Evolutionary conservation across 108 stramenopile species (phyloP).

Genomic region (Skeletonema menzelii): DNA sequence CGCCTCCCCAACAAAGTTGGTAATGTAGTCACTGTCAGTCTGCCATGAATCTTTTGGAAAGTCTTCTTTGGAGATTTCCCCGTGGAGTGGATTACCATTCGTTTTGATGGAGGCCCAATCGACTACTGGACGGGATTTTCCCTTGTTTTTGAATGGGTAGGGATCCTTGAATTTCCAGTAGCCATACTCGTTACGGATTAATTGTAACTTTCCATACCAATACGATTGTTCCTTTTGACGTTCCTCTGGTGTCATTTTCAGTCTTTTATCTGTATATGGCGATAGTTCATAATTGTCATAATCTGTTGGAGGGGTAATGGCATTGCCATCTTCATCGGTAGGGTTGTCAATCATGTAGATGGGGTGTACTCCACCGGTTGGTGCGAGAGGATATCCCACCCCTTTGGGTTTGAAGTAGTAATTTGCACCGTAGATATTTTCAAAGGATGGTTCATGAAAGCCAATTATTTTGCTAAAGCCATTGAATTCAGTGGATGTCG

Average conservation of each 20-base stretch:
- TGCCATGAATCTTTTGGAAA: conserved; percentile 66
- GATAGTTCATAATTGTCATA: conserved; percentile 18
- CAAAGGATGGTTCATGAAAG: conserved; percentile 25
- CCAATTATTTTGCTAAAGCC: conserved; percentile 6
- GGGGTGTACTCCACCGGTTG: conserved; percentile 32
- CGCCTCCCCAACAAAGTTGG: conserved; percentile 53
- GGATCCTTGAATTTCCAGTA: conserved; percentile 35
- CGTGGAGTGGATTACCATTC: conserved; percentile 10
- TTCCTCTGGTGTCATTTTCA: conserved; percentile 25
- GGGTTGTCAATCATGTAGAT: conserved; percentile 15
- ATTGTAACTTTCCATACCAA: conserved; percentile 11
- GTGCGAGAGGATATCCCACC: conserved; percentile 26
- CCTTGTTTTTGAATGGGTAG: neutral
- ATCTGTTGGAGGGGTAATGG: neutral
- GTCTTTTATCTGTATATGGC: conserved; percentile 34
- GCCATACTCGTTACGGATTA: conserved; percentile 24
- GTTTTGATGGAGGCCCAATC: conserved; percentile 18
- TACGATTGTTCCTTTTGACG: conserved; percentile 6
- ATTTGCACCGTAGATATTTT: conserved; percentile 13
- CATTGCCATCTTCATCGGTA: neutral
- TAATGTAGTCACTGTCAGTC: conserved; percentile 58
- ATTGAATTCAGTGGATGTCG: too few species aligned
- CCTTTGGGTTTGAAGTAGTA: conserved; percentile 36
- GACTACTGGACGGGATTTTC: conserved; percentile 10
- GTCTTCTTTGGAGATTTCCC: conserved; percentile 37